Conservation (phyloP, 352 stramenopile species). For the Pythium folliculosum region DNA sequence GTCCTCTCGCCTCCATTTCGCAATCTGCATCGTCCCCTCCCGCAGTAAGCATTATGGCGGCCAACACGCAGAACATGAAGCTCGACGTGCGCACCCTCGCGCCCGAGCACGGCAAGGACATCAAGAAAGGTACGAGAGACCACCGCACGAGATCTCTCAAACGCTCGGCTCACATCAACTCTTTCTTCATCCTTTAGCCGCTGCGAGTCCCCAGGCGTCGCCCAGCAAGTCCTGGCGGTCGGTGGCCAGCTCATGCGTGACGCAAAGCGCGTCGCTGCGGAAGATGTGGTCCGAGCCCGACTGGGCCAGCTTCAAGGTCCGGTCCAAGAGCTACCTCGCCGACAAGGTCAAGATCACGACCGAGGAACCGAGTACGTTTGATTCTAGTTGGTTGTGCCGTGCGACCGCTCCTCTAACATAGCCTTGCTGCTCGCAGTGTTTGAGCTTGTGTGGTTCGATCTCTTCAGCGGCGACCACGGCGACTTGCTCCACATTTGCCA, state of each 20-base stretch:
- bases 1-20: neutral
- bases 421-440: conserved; percentile 47
- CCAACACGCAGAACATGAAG: conserved; percentile 21
- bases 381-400: neutral
- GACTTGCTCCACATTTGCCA: conserved; percentile 69
- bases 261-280: conserved; percentile 46
- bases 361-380: conserved; percentile 58
- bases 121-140: conserved; percentile 29
- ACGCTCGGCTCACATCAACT: neutral
- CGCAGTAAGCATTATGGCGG: conserved; percentile 4
- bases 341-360: conserved; percentile 64
- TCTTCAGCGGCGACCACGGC: conserved; percentile 68
- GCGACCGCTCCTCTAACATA: too few species aligned
- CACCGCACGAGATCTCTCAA: neutral
- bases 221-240: conserved; percentile 53
- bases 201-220: conserved; percentile 32
- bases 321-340: conserved; percentile 71
- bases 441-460: conserved; percentile 83
- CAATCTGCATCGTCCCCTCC: neutral
- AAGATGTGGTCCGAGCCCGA: conserved; percentile 80
- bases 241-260: conserved; percentile 40
- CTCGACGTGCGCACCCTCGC: conserved; percentile 27
- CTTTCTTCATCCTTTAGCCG: neutral
- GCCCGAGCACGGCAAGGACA: conserved; percentile 20
- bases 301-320: conserved; percentile 62